Evolutionary conservation across 2,329 filamentous ascomycete species (phyloP), one percentile per base, ranked within the genome.

Genomic region (Exophiala oligosperma): DNA sequence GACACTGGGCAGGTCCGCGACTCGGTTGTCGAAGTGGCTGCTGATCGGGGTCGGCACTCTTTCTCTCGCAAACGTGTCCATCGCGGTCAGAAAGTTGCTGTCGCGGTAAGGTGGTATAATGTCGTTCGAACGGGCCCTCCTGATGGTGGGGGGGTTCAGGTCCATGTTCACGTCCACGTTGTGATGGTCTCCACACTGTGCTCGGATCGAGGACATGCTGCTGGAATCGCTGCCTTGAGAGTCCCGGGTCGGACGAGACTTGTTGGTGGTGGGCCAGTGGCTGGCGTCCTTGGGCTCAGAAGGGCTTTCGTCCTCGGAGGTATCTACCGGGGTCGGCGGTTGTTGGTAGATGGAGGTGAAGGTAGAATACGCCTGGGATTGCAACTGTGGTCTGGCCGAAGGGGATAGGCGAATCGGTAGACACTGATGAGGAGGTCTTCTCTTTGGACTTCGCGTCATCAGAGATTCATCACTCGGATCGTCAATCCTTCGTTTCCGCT

Each of bases 121-220:
- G 48, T 67, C 65, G 37, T 67, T 67, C 11, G 65, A 67, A 17
- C 64, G 60, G 28, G 65, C 65, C 26, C 65, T 49, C 46, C 64
- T 49, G 9, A 64, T 54, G 23, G 50, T 46, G 11, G 60, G 49
- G 17, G 53, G 48, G 4, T 28, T 46, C 14, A 26, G 55, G 17
- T 52, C 26, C 7, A 49, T 50, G 32, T 60, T 54, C 55, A 62
- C 60, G 3, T 59, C 62, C 11, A 59, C 48, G 43, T 62, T 54
- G 29, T 37, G 9, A 49, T 37, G 9, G 46, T 58, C 52, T 29
- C 49, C 52, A 23, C 23, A 44, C 35, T 50, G 52, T 8, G 49
- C 52, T 26, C 51, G 56, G 4, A 38, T 41, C 14, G 59, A 65
- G 17, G 56, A 59, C 21, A 43, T 59, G 48, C 57, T 57, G 37